These are phyloP conservation scores for Akebia trifoliata DNA, from an alignment of 164 flowering plant species.

Conservation along the genomic window DNA sequence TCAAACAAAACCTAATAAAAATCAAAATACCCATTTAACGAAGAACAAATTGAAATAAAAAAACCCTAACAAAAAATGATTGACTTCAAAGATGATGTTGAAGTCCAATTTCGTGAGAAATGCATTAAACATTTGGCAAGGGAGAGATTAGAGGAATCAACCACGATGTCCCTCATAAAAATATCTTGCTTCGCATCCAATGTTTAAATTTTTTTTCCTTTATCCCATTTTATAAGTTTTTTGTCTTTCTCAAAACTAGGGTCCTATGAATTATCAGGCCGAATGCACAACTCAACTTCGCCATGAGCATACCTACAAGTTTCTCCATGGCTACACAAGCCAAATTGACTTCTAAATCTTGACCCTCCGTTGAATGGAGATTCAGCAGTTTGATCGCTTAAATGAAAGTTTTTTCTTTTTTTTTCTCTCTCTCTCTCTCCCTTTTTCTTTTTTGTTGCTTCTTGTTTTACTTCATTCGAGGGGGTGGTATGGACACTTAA, in stretches of 20 bases:
- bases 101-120: conserved; percentile 70
- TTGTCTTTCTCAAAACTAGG: conserved; percentile 88
- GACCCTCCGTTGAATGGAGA: conserved; percentile 1
- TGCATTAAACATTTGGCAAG: conserved; percentile 64
- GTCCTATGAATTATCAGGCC: conserved; percentile 89
- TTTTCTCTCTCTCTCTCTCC: too few species aligned
- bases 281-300: conserved; percentile 68
- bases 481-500: conserved; percentile 1
- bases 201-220: conserved; percentile 23
- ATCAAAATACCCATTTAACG: too few species aligned
- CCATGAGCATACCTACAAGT: conserved; percentile 80
- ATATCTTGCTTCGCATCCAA: conserved; percentile 38
- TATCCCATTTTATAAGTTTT: conserved; percentile 41
- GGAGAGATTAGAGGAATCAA: conserved; percentile 18
- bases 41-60: too few species aligned
- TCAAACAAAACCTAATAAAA: too few species aligned
- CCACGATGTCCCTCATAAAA: conserved; percentile 22
- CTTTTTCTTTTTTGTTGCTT: background rate
- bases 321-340: conserved; percentile 70
- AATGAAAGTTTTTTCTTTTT: background rate
- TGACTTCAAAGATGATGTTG: too few species aligned
- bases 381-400: conserved; percentile 8
- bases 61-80: too few species aligned
- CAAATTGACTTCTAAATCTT: conserved; percentile 32
- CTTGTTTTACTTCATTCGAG: background rate